These are phyloP conservation scores for Blastomyces gilchristii DNA, from an alignment of 2,329 filamentous ascomycete species.

Conservation along the genomic window DNA sequence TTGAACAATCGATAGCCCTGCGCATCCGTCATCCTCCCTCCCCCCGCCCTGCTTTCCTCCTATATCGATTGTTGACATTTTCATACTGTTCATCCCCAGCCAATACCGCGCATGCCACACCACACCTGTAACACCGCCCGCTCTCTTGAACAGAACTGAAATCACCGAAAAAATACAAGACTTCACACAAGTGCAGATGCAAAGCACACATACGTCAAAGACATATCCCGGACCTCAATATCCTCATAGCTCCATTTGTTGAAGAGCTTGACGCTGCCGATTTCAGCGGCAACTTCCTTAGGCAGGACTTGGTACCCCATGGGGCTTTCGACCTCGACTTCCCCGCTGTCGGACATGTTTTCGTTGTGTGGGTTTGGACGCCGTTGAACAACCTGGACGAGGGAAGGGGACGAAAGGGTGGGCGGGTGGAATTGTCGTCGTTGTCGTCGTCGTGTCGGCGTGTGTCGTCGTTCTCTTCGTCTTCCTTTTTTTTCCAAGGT, in stretches of 20 bases:
- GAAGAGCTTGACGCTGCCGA: constrained; percentile 92
- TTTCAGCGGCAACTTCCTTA: constrained; percentile 82
- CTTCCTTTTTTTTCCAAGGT: constrained; percentile 19
- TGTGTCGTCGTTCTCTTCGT: constrained; percentile 12
- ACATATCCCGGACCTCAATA: constrained; percentile 99
- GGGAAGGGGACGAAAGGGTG: constrained; percentile 24
- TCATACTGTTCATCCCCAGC: background rate
- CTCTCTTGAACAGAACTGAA: background rate
- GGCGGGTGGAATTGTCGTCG: constrained; percentile 19
- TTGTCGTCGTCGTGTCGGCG: constrained; percentile 18
- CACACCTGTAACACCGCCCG: background rate
- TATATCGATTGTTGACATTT: background rate
- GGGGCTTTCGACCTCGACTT: constrained; percentile 81
- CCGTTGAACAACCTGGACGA: constrained; percentile 30
- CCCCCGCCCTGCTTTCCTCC: background rate
- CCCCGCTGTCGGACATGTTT: constrained; percentile 81
- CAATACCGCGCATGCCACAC: background rate
- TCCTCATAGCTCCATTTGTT: constrained; percentile 98
- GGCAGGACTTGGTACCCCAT: constrained; percentile 69
- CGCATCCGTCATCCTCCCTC: background rate
- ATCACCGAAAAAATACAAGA: background rate
- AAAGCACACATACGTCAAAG: constrained; percentile 74
- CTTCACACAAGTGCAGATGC: background rate
- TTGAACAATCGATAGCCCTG: background rate
- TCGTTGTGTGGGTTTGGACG: constrained; percentile 32